Percentiles rank a stretch among this genome's conserved stretches.
Evolutionary conservation across 208 protist species (phyloP).

Genomic region (Leishmania braziliensis): DNA sequence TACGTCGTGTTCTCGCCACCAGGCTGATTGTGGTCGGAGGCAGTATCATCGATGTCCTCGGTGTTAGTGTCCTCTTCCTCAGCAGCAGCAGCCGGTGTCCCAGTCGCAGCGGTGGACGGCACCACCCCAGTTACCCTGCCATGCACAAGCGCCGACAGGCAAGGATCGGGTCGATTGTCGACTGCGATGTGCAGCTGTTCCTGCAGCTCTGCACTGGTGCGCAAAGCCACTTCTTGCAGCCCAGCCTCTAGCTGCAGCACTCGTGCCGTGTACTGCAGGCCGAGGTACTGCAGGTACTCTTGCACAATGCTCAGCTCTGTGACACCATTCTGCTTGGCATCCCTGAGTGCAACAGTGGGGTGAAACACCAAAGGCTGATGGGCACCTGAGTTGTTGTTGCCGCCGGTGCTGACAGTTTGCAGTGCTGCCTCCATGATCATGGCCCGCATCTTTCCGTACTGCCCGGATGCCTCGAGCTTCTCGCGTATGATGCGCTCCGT

Average conservation of each 20-base stretch:
- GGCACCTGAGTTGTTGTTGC: background rate
- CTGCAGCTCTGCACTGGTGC: conserved; percentile 20
- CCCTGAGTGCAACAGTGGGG: conserved; percentile 39
- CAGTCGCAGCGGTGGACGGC: background rate
- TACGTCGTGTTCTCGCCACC: conserved; percentile 79
- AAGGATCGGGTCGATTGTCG: background rate
- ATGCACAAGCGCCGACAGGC: conserved; percentile 16
- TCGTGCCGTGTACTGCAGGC: conserved; percentile 81
- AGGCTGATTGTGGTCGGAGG: conserved; percentile 33
- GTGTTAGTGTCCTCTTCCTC: background rate
- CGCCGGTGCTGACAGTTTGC: conserved; percentile 28
- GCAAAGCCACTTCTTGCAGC: conserved; percentile 28
- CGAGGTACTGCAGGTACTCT: conserved; percentile 71
- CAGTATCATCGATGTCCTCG: conserved; percentile 10
- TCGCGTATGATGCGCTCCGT: conserved; percentile 77
- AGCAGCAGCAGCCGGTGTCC: conserved; percentile 9
- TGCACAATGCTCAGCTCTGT: conserved; percentile 59
- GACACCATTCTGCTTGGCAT: conserved; percentile 48
- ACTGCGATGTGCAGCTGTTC: conserved; percentile 12
- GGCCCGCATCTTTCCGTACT: conserved; percentile 85
- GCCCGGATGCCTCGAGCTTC: conserved; percentile 70
- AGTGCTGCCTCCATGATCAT: conserved; percentile 89
- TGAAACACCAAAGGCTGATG: conserved; percentile 39
- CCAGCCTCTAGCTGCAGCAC: conserved; percentile 76
- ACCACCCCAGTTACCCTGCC: background rate